Evolutionary conservation across 371 early-diverging fungal species (phyloP).

Genomic region (Coemansia sp.): DNA sequence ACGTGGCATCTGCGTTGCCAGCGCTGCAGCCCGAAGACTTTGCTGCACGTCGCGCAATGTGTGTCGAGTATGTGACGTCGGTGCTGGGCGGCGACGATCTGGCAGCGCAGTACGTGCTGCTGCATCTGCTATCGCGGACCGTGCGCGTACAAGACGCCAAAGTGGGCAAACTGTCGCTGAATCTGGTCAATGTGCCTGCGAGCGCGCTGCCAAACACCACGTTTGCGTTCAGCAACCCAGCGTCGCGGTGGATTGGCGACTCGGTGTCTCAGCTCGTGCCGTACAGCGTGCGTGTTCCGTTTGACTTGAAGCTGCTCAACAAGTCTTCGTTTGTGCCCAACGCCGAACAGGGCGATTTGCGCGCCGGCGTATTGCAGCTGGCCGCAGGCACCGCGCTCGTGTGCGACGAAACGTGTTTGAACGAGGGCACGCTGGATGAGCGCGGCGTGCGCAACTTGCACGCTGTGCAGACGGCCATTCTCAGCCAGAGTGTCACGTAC

Average conservation of each 20-base stretch:
- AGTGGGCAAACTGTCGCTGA: constrained; percentile 51
- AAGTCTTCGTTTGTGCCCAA: constrained; percentile 39
- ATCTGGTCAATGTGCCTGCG: constrained; percentile 44
- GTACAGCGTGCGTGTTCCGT: constrained; percentile 41
- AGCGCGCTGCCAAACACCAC: background rate
- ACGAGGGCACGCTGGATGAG: constrained; percentile 56
- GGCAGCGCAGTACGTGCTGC: constrained; percentile 49
- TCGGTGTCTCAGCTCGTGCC: constrained; percentile 45
- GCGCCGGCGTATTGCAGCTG: constrained; percentile 56
- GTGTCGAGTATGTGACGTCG: constrained; percentile 18
- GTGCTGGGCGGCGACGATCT: constrained; percentile 50
- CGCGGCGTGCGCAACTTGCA: constrained; percentile 54
- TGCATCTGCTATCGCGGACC: constrained; percentile 48
- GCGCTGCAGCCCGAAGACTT: constrained; percentile 6
- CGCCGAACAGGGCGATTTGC: constrained; percentile 50
- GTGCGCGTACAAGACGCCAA: constrained; percentile 45
- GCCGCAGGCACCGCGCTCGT: constrained; percentile 52
- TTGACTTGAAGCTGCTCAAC: constrained; percentile 47
- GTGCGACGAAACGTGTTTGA: constrained; percentile 58
- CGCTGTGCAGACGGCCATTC: constrained; percentile 37
- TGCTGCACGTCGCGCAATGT: constrained; percentile 23
- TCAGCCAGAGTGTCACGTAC: constrained; percentile 47
- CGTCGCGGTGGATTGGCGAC: constrained; percentile 29
- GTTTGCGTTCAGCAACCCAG: constrained; percentile 21
- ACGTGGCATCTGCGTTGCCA: constrained; percentile 16